Evolutionary conservation across 257 asterid species (phyloP), one percentile per base, ranked within the genome.

Genomic region (Nicotiana undulata): DNA sequence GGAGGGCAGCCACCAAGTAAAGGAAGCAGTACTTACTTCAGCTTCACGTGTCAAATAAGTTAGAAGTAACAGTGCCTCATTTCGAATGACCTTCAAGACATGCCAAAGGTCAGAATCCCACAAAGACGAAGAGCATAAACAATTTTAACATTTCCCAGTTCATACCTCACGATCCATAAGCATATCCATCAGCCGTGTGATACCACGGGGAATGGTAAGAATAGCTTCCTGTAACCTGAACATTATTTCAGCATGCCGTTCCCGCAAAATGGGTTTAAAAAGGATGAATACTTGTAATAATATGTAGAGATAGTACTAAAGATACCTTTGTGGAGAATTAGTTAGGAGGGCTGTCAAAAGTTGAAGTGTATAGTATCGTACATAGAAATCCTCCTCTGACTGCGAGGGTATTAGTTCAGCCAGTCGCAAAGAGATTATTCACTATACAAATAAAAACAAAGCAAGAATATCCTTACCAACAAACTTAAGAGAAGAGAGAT

Each of bases 101-200:
- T 6, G 60, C 65, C 52, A 15, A 63, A 79, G 16, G 70, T 79
- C 65, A 79, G 40, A 32, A 79, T 29, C 40, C 56, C 79, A 8
- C 24, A 18, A 49, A 29, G 64, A 51, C 10, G 22, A 79, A 37
- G 75, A 51, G 31, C 29, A 79, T 49, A 79, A 40, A 51, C 15
- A 64, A 31, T 63, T 79, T 44, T 64, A 79, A 46, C 63, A 79
- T 46, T 55, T 63, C 49, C 34, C 66, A 49, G 65, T 83, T 79
- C 84, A 89, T 89, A 96, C 99, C 98, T 94, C 99, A 83, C 98
- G 98, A 83, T 94, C 98, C 97, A 92, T 94, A 82, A 96, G 97
- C 99, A 96, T 96, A 88, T 96, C 99, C 97, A 96, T 92, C 63
- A 96, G 98, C 83, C 94, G 86, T 67, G 97, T 92, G 82, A 90